Evolutionary conservation across 768 basidiomycete genomes (phyloP).

Genomic region (Pleurotus salmoneostramineus): DNA sequence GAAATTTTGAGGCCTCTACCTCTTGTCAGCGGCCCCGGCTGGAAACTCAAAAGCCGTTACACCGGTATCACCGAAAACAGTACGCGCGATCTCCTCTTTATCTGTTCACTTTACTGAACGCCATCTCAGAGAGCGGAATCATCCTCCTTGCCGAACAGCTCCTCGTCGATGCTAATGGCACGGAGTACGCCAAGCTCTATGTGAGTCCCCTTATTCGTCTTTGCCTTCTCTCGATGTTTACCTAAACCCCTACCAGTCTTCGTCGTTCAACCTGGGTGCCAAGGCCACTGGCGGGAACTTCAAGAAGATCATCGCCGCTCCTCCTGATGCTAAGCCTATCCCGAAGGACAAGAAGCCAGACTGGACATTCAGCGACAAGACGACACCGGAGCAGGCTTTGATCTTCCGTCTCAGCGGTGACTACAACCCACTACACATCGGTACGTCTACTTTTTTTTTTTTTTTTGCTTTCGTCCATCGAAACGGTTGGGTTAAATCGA

Average conservation of each 20-base stretch:
- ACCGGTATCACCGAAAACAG: conserved; percentile 81
- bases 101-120: conserved; percentile 1
- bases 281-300: conserved; percentile 61
- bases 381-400: conserved; percentile 62
- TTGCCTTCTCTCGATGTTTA: neutral
- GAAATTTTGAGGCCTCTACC: conserved; percentile 80
- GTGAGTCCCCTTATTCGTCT: conserved; percentile 26
- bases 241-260: conserved; percentile 32
- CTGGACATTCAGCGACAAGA: conserved; percentile 58
- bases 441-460: conserved; percentile 31
- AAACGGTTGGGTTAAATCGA: too few relatives aligned
- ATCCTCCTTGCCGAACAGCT: conserved; percentile 61
- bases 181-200: conserved; percentile 58
- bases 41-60: conserved; percentile 66
- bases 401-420: conserved; percentile 74
- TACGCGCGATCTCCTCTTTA: conserved; percentile 26
- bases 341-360: conserved; percentile 61
- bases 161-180: conserved; percentile 61
- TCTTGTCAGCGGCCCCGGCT: conserved; percentile 69
- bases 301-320: conserved; percentile 55
- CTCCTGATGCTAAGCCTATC: conserved; percentile 56
- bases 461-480: too few relatives aligned
- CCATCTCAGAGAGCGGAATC: conserved; percentile 62
- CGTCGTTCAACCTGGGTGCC: conserved; percentile 68
- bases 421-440: conserved; percentile 77